Percentiles rank a stretch among this genome's conserved stretches.
These are phyloP conservation scores for Blastocladiella emersonii DNA, from an alignment of 371 early-diverging fungal species.

Conservation along the genomic window DNA sequence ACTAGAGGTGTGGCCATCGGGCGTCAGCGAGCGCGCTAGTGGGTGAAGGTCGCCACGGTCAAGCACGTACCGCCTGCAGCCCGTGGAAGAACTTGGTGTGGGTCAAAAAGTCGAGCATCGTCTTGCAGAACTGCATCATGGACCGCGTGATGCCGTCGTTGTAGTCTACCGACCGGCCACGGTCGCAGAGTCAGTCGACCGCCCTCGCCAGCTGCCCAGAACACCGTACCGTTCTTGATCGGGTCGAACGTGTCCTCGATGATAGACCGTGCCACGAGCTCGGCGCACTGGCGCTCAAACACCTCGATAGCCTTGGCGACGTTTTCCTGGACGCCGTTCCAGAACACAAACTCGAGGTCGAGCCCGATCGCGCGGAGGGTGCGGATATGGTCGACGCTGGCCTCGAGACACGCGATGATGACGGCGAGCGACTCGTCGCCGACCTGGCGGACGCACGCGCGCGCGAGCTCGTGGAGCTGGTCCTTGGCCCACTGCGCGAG, in stretches of 20 bases:
- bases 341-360: conserved; percentile 71
- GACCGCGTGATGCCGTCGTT: neutral
- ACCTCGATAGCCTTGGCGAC: conserved; percentile 47
- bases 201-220: too few relatives aligned
- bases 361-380: conserved; percentile 37
- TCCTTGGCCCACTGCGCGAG: conserved; percentile 64
- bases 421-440: conserved; percentile 53
- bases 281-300: conserved; percentile 35
- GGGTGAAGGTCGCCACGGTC: too few relatives aligned
- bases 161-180: neutral
- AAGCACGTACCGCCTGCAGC: neutral
- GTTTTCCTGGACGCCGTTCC: conserved; percentile 57
- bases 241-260: conserved; percentile 2
- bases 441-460: conserved; percentile 67
- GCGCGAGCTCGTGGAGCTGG: conserved; percentile 56
- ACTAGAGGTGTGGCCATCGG: too few relatives aligned
- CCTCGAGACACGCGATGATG: conserved; percentile 69
- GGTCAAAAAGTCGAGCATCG: neutral
- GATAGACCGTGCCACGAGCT: conserved; percentile 3
- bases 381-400: conserved; percentile 43
- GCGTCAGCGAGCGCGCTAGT: too few relatives aligned
- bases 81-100: neutral
- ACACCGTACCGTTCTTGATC: neutral
- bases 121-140: conserved; percentile 1
- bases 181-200: neutral